Evolutionary conservation across 208 protist genomes (phyloP).

Genomic region (Crithidia thermophila): DNA sequence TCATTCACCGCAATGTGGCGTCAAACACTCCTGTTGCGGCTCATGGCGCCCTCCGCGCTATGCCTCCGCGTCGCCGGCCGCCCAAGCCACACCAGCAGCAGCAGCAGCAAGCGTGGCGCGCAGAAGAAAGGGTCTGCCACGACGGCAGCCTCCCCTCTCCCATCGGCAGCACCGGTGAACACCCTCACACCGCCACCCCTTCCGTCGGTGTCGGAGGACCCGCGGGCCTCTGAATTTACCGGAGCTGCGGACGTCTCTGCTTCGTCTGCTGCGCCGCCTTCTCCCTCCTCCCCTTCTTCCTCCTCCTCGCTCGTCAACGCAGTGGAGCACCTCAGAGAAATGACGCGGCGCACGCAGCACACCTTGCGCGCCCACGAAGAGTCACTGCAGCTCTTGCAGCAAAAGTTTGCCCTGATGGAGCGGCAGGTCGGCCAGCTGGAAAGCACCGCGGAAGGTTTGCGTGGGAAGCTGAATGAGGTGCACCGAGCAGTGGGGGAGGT

Average conservation of each 20-base stretch:
- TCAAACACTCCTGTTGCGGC: not conserved
- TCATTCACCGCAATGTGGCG: conserved; percentile 31
- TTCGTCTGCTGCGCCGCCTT: not conserved
- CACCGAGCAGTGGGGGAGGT: conserved; percentile 55
- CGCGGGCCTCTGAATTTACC: no score
- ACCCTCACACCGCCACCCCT: no score
- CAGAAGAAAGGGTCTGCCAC: not conserved
- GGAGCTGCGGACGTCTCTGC: no score
- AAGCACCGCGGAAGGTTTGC: conserved; percentile 32
- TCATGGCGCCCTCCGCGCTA: conserved; percentile 9
- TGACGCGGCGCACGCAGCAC: conserved; percentile 22
- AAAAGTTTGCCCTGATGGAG: conserved; percentile 51
- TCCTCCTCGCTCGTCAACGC: not conserved
- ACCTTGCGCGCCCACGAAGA: conserved; percentile 32
- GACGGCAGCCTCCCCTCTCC: not conserved
- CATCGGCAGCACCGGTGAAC: not conserved
- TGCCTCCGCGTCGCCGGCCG: conserved; percentile 1
- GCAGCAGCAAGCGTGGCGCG: not conserved
- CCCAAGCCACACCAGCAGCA: not conserved
- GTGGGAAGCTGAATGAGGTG: conserved; percentile 41
- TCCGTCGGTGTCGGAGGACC: no score
- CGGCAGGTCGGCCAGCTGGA: conserved; percentile 54
- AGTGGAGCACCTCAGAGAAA: conserved; percentile 32
- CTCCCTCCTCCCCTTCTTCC: not conserved
- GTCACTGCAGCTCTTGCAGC: conserved; percentile 35